A percentile compares a stretch with the other conserved stretches of the same genome.
Evolutionary conservation across 352 stramenopile genomes (phyloP).

Genomic region (Globisporangium nunn): DNA sequence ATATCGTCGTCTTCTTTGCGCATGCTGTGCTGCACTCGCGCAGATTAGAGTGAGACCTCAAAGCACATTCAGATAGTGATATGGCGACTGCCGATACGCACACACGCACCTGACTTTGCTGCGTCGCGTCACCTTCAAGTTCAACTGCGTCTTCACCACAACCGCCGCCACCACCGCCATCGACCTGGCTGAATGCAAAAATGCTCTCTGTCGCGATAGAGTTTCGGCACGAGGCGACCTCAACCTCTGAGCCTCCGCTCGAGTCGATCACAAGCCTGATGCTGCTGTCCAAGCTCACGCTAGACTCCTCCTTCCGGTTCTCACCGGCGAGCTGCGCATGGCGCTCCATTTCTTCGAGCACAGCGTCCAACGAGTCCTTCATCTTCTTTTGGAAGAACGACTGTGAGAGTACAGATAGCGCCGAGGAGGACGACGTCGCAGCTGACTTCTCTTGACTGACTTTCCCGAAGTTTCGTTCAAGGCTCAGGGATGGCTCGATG

Average conservation of each 20-base stretch:
- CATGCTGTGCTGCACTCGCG: constrained; percentile 5
- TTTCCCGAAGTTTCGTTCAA: constrained; percentile 30
- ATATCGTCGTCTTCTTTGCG: constrained; percentile 40
- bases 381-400: constrained; percentile 81
- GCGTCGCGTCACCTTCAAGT: constrained; percentile 15
- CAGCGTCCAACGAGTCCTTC: constrained; percentile 45
- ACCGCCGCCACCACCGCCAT: constrained; percentile 1
- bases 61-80: neutral
- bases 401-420: constrained; percentile 59
- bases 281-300: constrained; percentile 7
- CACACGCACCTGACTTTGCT: constrained; percentile 5
- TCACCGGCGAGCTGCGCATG: constrained; percentile 5
- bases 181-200: constrained; percentile 49
- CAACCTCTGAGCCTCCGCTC: constrained; percentile 7
- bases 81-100: neutral
- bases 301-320: neutral
- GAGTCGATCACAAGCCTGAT: constrained; percentile 5
- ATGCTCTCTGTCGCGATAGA: constrained; percentile 35
- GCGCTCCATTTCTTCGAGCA: constrained; percentile 42
- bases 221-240: constrained; percentile 29
- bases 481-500: constrained; percentile 41
- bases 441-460: constrained; percentile 13
- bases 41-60: neutral
- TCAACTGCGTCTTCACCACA: constrained; percentile 2
- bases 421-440: constrained; percentile 1